These are phyloP conservation scores for Lecanicillium sp. DNA, from an alignment of 2,329 filamentous ascomycete genomes.

Conservation along the genomic window DNA sequence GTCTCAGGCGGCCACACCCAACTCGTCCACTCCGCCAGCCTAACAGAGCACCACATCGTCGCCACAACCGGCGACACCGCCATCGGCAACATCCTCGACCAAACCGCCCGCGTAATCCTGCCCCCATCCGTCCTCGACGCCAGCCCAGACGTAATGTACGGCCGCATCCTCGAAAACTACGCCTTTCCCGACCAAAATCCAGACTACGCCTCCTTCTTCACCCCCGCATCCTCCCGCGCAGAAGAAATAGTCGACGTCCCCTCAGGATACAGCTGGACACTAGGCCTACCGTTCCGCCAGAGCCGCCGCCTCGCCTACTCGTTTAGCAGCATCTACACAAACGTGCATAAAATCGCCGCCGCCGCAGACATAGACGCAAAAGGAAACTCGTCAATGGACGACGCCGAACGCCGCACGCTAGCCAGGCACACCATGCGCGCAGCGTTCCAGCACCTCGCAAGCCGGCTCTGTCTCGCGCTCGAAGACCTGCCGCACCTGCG, in stretches of 20 bases:
- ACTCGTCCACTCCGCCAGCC: conserved; percentile 63
- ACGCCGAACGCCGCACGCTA: conserved; percentile 57
- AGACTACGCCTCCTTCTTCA: not conserved
- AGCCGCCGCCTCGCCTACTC: conserved; percentile 56
- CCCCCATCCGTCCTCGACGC: conserved; percentile 48
- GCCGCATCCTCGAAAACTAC: conserved; percentile 67
- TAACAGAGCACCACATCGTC: conserved; percentile 65
- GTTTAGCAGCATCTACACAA: conserved; percentile 60
- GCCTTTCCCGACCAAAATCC: conserved; percentile 48
- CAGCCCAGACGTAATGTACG: conserved; percentile 66
- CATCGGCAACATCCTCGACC: conserved; percentile 86
- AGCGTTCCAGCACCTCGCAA: conserved; percentile 80
- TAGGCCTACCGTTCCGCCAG: conserved; percentile 58
- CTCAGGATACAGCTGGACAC: conserved; percentile 47
- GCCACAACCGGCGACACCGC: conserved; percentile 71
- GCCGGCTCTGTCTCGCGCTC: conserved; percentile 63
- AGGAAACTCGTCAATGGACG: conserved; percentile 35
- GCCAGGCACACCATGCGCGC: conserved; percentile 69
- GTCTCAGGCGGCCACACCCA: conserved; percentile 90
- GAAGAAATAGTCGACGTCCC: conserved; percentile 43
- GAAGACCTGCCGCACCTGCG: conserved; percentile 20
- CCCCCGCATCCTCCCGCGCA: conserved; percentile 26
- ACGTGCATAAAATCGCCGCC: conserved; percentile 35
- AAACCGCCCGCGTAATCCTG: conserved; percentile 69
- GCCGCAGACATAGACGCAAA: conserved; percentile 14